Evolutionary conservation across 352 stramenopile species (phyloP).

Genomic region (Phytopythium delawarense): DNA sequence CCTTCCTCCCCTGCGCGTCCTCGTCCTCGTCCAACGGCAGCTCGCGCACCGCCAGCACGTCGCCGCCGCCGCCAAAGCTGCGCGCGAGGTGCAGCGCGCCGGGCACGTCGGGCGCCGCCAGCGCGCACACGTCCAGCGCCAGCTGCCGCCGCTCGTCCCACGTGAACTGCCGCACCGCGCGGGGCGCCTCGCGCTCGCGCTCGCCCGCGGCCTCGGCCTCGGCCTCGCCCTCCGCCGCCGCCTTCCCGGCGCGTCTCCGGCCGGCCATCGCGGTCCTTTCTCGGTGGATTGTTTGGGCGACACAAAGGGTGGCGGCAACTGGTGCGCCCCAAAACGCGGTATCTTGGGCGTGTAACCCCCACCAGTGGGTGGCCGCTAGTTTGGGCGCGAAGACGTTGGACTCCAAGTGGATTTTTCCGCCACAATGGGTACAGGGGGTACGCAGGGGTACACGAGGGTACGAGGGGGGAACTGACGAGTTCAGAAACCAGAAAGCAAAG

Average conservation of each 20-base stretch:
- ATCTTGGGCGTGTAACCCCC: neutral
- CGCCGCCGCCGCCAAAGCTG: slow-evolving; percentile 18
- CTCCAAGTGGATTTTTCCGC: neutral
- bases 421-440: neutral
- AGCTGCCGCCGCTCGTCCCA: slow-evolving; percentile 74
- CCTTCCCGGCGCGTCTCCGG: neutral
- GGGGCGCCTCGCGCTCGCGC: neutral
- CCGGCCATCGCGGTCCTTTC: neutral
- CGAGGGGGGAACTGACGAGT: slow-evolving; percentile 3
- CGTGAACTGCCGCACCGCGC: slow-evolving; percentile 15
- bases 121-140: slow-evolving; percentile 57
- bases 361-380: neutral
- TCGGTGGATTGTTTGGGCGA: neutral
- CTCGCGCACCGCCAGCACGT: slow-evolving; percentile 25
- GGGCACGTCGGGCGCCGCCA: slow-evolving; percentile 60
- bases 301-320: neutral
- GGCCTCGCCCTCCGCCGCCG: neutral
- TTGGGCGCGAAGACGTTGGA: neutral
- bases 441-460: neutral
- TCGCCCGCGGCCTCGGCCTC: neutral
- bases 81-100: slow-evolving; percentile 64
- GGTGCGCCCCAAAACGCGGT: neutral
- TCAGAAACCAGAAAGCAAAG: slow-evolving; percentile 6
- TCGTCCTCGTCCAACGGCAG: slow-evolving; percentile 17
- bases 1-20: no score